Evolutionary conservation across 352 stramenopile genomes (phyloP), one percentile per base, ranked within the genome.

Genomic region (Pythium diclinum): DNA sequence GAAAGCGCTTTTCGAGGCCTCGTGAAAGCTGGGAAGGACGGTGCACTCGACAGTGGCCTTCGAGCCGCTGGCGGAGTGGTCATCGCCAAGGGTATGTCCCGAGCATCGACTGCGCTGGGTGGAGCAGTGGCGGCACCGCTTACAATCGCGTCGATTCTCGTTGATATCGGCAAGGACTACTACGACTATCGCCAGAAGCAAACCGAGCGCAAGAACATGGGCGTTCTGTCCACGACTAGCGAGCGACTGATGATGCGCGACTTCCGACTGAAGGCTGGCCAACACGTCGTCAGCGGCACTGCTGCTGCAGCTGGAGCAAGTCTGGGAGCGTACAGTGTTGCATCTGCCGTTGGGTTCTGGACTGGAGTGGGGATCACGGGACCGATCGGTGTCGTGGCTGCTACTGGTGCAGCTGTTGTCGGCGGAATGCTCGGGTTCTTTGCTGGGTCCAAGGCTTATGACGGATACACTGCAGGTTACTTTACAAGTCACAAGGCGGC

Each of bases 101-200:
- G 62, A 33, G 83, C 85, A 28, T 85, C 80, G 16, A 80, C 78
- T 17, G 59, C 52, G 7, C 61, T 92, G 19, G 76, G 82, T 58
- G 81, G 79, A 59, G 79, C 81, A 19, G 78, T 91, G 2, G 87
- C 85, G 9, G 87, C 87, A 9, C 87, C 87, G 1, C 70, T 94
- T 14, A 83, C 87, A 9, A 85, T 95, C 46, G 87, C 87, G 6
- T 92, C 87, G 30, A 95, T 95, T 51, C 72, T 95, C 3, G 84
- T 95, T 16, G 87, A 95, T 65, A 83, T 95, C 34, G 85, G 87
- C 14, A 92, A 92, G 46, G 87, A 95, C 58, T 95, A 92, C 58
- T 88, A 88, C 54, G 74, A 92, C 17, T 95, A 91, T 69, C 83
- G 87, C 40, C 78, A 88, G 49, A 84, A 84, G 32, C 79, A 89